These are phyloP conservation scores for Boletus tylopilopsis DNA, from an alignment of 768 basidiomycete genomes.

Conservation along the genomic window DNA sequence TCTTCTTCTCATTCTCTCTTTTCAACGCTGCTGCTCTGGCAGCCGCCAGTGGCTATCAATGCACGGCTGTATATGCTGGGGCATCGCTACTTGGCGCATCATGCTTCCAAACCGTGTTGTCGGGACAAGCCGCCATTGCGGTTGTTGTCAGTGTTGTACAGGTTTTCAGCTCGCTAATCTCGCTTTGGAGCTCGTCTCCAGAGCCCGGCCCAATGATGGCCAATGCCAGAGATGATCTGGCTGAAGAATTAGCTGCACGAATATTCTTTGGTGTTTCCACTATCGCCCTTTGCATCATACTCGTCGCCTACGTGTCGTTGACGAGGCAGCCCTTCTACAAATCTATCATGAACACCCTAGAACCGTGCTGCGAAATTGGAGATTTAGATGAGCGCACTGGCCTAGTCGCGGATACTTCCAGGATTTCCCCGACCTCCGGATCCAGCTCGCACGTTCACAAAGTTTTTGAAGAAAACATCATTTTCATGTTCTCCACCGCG, in stretches of 20 bases:
- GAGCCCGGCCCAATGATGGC: slow-evolving; percentile 20
- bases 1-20: slow-evolving; percentile 66
- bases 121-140: slow-evolving; percentile 83
- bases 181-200: slow-evolving; percentile 45
- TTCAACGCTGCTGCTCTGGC: slow-evolving; percentile 58
- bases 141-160: slow-evolving; percentile 79
- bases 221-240: slow-evolving; percentile 33
- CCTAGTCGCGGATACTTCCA: slow-evolving; percentile 34
- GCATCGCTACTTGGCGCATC: slow-evolving; percentile 75
- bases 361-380: slow-evolving; percentile 31
- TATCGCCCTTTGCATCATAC: slow-evolving; percentile 54
- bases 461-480: slow-evolving; percentile 59
- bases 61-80: slow-evolving; percentile 73
- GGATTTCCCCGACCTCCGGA: slow-evolving; percentile 20
- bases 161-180: slow-evolving; percentile 57
- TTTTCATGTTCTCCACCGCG: slow-evolving; percentile 68
- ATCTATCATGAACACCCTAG: slow-evolving; percentile 45
- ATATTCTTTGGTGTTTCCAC: slow-evolving; percentile 72
- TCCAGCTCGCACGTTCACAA: slow-evolving; percentile 44
- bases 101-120: slow-evolving; percentile 71
- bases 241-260: slow-evolving; percentile 68
- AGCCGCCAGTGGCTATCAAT: slow-evolving; percentile 66
- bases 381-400: slow-evolving; percentile 27
- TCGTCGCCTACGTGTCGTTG: slow-evolving; percentile 56
- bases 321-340: slow-evolving; percentile 57